These are phyloP conservation scores for Sporothrix globosa DNA, from an alignment of 2,329 filamentous ascomycete species.

Conservation along the genomic window DNA sequence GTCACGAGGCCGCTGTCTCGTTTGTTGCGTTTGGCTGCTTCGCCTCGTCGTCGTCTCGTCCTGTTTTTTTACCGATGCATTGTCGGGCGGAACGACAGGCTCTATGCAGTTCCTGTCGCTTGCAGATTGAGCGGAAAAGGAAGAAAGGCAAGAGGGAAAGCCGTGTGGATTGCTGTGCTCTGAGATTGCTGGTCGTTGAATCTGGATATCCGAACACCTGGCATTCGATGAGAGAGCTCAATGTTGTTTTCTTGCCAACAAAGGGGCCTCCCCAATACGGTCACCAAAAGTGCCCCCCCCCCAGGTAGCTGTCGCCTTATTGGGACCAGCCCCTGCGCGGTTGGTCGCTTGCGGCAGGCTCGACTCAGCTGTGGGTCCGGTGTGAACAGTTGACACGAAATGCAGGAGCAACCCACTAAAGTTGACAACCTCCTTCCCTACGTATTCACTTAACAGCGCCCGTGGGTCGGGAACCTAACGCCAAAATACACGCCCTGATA, in stretches of 20 bases:
- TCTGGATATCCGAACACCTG: conserved; percentile 3
- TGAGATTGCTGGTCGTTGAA: conserved; percentile 1
- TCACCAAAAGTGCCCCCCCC: background rate
- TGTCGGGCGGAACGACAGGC: background rate
- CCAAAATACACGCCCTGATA: conserved; percentile 21
- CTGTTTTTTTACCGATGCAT: conserved; percentile 14
- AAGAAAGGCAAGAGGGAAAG: background rate
- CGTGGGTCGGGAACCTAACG: conserved; percentile 1
- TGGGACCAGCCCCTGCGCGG: conserved; percentile 2
- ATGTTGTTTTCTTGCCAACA: background rate
- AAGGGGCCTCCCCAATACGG: conserved; percentile 22
- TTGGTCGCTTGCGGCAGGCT: conserved; percentile 19
- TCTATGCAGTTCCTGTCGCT: background rate
- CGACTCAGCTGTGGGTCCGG: conserved; percentile 5
- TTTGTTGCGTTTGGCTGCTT: background rate
- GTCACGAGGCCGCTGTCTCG: background rate
- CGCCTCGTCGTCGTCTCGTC: background rate
- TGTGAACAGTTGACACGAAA: background rate
- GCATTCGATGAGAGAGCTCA: conserved; percentile 17
- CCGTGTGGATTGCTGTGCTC: background rate
- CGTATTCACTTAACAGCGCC: background rate
- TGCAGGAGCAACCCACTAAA: conserved; percentile 2
- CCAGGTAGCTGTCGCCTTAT: background rate
- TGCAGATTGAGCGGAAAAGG: background rate
- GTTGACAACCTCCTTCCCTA: background rate